Evolutionary conservation across 1,284 basidiomycete genomes (phyloP).

Genomic region (Neolentinus lepideus): DNA sequence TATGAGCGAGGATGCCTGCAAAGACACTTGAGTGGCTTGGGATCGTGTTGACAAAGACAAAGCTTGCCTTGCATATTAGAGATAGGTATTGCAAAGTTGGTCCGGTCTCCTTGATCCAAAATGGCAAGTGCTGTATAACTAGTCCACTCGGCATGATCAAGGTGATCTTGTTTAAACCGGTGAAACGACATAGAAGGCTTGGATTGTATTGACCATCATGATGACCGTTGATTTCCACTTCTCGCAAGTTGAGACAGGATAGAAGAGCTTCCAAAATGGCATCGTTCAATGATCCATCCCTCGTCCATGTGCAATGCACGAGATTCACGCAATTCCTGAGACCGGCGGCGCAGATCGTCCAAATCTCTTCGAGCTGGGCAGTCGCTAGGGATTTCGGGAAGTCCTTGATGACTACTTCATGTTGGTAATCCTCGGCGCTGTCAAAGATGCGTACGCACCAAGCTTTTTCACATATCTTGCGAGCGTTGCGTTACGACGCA

Average conservation of each 20-base stretch:
- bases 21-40: constrained; percentile 5
- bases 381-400: constrained; percentile 46
- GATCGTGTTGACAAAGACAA: neutral
- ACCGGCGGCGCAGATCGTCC: constrained; percentile 35
- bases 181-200: constrained; percentile 37
- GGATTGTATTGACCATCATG: constrained; percentile 49
- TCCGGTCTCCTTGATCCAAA: constrained; percentile 42
- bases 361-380: constrained; percentile 23
- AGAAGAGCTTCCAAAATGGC: constrained; percentile 45
- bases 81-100: constrained; percentile 44
- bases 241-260: constrained; percentile 31
- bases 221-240: constrained; percentile 66
- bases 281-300: constrained; percentile 61
- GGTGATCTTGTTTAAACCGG: constrained; percentile 40
- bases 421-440: neutral
- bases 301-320: constrained; percentile 62
- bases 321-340: constrained; percentile 56
- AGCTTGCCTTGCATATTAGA: constrained; percentile 58
- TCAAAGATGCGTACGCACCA: constrained; percentile 30
- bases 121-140: constrained; percentile 40
- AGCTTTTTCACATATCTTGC: constrained; percentile 47
- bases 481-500: constrained; percentile 37
- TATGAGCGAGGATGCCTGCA: constrained; percentile 45
- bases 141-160: constrained; percentile 63
- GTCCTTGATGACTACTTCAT: constrained; percentile 48